Base-by-base conservation (phyloP, 225 moss, liverwort and hornwort species). In the Sphagnum tenellum region DNA sequence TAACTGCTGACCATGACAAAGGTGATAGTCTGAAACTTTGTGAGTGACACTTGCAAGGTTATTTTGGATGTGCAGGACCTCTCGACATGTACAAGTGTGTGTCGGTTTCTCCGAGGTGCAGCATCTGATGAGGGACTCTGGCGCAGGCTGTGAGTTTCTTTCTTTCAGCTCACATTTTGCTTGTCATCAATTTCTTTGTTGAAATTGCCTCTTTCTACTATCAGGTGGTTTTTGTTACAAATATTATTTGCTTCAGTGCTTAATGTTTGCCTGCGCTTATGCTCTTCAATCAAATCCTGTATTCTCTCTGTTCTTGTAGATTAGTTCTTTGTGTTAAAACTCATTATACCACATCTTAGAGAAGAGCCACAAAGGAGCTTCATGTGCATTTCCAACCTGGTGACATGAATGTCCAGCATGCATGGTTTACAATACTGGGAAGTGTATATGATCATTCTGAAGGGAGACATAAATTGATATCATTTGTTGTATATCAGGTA, bases 91-190 rank as follows among this genome's bases (percentile, higher is more conserved):
- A 85, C 98, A 57, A 80, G 74, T 61, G 98, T 98, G 44, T 98
- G 98, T 81, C 93, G 89, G 49, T 98, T 92, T 67, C 79, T 98
- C 49, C 85, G 92, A 74, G 65, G 76, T 48, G 89, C 85, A 68
- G 89, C 90, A 65, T 89, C 98, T 62, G 93, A 98, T 66, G 98
- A 98, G 78, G 85, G 82, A 71, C 98, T 98, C 13, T 98, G 98
- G 98, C 87, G 93, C 62, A 83, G 89, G 85, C 75, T 98, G 89
- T 95, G 69, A 48, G 84, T 84, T 8, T 4, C 6, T 10, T 45
- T 10, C 63, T 14, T 46, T 29, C 54, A 44, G 44, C 9, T 29
- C 29, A 29, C 29, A 29, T 29, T 9, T 9, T 14, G 2, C 61
- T 45, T 44, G 61, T 62, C 47, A 5, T 48, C 29, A 29, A 29